Evolutionary conservation across 2,329 filamentous ascomycete species (phyloP).

Genomic region (Cladosporium sp.): DNA sequence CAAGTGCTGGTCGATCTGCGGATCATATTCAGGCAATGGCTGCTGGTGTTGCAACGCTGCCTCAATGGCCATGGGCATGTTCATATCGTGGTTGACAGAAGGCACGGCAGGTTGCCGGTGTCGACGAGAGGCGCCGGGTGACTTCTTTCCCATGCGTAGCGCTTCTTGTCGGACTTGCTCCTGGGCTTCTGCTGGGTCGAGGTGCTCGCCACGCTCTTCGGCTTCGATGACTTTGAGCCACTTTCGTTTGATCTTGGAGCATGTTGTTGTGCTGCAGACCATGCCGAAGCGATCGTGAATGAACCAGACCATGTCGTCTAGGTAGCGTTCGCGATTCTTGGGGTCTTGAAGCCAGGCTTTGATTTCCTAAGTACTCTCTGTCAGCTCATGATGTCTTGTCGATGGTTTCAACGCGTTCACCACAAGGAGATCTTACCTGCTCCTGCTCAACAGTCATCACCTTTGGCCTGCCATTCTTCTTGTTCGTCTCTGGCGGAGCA

Average conservation of each 20-base stretch:
- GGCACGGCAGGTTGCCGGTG: not conserved
- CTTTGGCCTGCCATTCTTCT: slow-evolving; percentile 32
- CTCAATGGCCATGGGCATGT: not conserved
- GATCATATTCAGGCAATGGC: slow-evolving; percentile 2
- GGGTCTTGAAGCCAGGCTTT: slow-evolving; percentile 28
- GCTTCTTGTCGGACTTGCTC: slow-evolving; percentile 9
- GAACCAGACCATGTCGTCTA: slow-evolving; percentile 32
- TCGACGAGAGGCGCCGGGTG: not conserved
- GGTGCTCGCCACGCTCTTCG: slow-evolving; percentile 27
- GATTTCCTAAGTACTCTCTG: slow-evolving; percentile 22
- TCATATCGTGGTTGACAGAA: not conserved
- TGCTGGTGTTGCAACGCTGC: slow-evolving; percentile 3
- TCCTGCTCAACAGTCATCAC: slow-evolving; percentile 30
- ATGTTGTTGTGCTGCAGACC: slow-evolving; percentile 32
- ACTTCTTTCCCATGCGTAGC: not conserved
- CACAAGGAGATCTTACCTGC: slow-evolving; percentile 20
- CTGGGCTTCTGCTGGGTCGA: slow-evolving; percentile 19
- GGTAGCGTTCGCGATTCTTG: slow-evolving; percentile 28
- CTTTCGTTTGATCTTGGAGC: slow-evolving; percentile 33
- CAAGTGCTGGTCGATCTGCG: slow-evolving; percentile 2
- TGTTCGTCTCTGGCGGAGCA: slow-evolving; percentile 29
- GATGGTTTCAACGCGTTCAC: not conserved
- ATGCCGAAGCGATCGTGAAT: slow-evolving; percentile 31
- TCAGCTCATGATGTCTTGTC: not conserved
- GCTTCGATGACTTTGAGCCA: slow-evolving; percentile 30